Percentiles rank a stretch among this genome's conserved stretches.
Evolutionary conservation across 805 yeast species (phyloP).

Genomic region (Hanseniaspora nectarophila): DNA sequence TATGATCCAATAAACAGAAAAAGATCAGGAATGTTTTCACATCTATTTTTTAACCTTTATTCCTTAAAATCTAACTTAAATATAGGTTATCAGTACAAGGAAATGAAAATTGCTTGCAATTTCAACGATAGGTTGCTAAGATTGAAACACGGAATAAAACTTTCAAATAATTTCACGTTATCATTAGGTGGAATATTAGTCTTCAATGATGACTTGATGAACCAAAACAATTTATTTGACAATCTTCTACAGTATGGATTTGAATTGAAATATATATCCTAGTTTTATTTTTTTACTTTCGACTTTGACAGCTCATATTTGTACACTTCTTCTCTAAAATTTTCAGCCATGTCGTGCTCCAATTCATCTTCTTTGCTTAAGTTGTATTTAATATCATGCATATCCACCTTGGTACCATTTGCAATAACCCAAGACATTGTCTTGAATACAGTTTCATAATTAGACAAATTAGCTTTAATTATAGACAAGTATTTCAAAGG

Average conservation of each 20-base stretch:
- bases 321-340: conserved; percentile 44
- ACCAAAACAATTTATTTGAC: background rate
- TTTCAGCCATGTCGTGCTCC: conserved; percentile 57
- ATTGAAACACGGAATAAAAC: conserved; percentile 44
- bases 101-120: conserved; percentile 7
- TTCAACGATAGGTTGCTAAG: conserved; percentile 35
- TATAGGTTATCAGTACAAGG: conserved; percentile 40
- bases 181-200: conserved; percentile 13
- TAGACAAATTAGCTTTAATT: conserved; percentile 52
- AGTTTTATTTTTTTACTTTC: conserved; percentile 24
- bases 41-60: conserved; percentile 79
- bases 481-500: conserved; percentile 54
- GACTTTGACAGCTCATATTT: conserved; percentile 38
- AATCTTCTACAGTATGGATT: conserved; percentile 24
- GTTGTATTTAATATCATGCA: conserved; percentile 69
- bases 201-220: conserved; percentile 5
- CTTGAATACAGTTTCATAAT: conserved; percentile 39
- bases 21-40: conserved; percentile 65
- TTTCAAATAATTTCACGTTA: conserved; percentile 12
- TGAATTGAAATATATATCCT: conserved; percentile 24
- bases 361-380: conserved; percentile 51
- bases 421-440: conserved; percentile 51
- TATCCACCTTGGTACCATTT: conserved; percentile 48
- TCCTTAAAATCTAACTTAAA: conserved; percentile 82
- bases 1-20: conserved; percentile 59